Evolutionary conservation across 2,329 filamentous ascomycete genomes (phyloP).

Genomic region (Hymenoscyphus fructigenus): DNA sequence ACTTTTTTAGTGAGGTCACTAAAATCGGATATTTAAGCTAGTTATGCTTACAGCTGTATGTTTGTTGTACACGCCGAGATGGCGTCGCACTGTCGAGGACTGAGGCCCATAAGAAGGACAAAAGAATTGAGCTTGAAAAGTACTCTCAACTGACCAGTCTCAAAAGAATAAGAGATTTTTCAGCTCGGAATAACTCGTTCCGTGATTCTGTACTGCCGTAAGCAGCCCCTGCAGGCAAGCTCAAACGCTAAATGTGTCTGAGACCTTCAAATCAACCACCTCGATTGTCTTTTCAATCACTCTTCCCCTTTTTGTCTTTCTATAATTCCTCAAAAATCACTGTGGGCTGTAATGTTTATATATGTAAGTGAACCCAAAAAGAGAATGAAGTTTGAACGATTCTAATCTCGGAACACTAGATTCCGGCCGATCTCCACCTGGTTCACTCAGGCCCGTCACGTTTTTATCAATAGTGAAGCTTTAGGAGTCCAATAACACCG

Average conservation of each 20-base stretch:
- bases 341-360: not conserved
- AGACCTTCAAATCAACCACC: not conserved
- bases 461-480: not conserved
- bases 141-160: no score
- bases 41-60: no score
- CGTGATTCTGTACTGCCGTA: not conserved
- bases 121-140: no score
- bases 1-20: no score
- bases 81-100: no score
- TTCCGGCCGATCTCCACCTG: not conserved
- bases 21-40: no score
- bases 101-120: no score
- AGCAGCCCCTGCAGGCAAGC: not conserved
- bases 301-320: not conserved
- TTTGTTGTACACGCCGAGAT: no score
- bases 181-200: not conserved
- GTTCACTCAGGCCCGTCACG: not conserved
- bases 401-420: not conserved
- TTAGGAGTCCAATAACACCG: not conserved
- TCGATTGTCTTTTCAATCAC: not conserved
- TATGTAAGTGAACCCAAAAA: not conserved
- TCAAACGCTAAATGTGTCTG: not conserved
- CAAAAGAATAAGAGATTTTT: not conserved
- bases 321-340: not conserved
- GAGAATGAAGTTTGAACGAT: not conserved